Evolutionary conservation across 2,329 filamentous ascomycete genomes (phyloP).

Genomic region (Penicillium sp.): DNA sequence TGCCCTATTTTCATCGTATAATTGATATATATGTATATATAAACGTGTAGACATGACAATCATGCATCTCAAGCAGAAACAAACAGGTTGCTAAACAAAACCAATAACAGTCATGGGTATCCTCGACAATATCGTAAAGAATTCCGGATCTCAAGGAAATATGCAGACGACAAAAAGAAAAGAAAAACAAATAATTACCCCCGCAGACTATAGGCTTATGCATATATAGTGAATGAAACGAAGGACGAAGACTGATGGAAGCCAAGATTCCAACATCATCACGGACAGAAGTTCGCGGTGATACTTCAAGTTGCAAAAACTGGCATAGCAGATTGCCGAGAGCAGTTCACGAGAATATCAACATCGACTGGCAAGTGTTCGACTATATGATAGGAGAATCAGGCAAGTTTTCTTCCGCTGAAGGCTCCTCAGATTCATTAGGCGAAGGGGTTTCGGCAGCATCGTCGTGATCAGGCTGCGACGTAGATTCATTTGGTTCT

Average conservation of each 20-base stretch:
- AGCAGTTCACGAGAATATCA: no score
- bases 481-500: background rate
- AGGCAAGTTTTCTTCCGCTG: slow-evolving; percentile 5
- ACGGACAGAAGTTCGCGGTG: no score
- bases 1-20: background rate
- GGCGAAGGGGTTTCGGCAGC: slow-evolving; percentile 11
- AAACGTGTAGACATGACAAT: background rate
- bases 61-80: background rate
- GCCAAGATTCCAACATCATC: background rate
- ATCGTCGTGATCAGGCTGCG: slow-evolving; percentile 4
- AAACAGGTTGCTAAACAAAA: background rate
- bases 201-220: background rate
- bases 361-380: background rate
- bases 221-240: background rate
- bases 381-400: slow-evolving; percentile 13
- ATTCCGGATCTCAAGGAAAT: slow-evolving; percentile 1
- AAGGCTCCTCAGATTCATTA: slow-evolving; percentile 11
- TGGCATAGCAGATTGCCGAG: no score
- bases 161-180: background rate
- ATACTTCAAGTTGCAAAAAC: no score
- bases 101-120: slow-evolving; percentile 7
- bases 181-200: background rate
- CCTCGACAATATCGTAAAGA: slow-evolving; percentile 11
- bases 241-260: background rate
- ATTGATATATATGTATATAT: background rate